These are phyloP conservation scores for Zymoseptoria ardabiliae DNA, from an alignment of 2,329 filamentous ascomycete species.

Conservation along the genomic window DNA sequence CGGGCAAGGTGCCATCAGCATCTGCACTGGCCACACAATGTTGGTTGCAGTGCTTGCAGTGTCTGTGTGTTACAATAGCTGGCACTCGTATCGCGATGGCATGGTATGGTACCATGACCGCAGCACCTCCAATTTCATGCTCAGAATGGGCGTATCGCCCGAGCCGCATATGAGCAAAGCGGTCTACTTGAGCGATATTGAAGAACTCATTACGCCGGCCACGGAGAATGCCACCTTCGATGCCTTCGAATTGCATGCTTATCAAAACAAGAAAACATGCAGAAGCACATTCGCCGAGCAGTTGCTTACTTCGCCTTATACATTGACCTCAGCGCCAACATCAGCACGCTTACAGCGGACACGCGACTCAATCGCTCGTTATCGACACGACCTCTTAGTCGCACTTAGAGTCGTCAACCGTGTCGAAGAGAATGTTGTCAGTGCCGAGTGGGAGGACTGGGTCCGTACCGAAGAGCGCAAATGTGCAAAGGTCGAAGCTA, in stretches of 20 bases:
- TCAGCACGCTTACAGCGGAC: constrained; percentile 60
- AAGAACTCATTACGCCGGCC: constrained; percentile 47
- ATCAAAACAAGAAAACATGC: constrained; percentile 19
- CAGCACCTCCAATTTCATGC: constrained; percentile 73
- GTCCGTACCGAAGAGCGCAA: constrained; percentile 68
- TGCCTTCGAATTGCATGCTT: background rate
- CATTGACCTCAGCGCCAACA: constrained; percentile 1
- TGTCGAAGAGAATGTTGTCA: constrained; percentile 77
- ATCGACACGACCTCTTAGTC: constrained; percentile 84
- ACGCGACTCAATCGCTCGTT: constrained; percentile 73
- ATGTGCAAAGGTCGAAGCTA: constrained; percentile 57
- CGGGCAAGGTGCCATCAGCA: constrained; percentile 21
- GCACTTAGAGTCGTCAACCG: constrained; percentile 84
- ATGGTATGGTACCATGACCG: constrained; percentile 81
- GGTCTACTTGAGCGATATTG: constrained; percentile 75
- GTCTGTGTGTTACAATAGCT: constrained; percentile 65
- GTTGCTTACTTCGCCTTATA: constrained; percentile 12
- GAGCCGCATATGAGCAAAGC: constrained; percentile 76
- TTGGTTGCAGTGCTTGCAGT: constrained; percentile 61
- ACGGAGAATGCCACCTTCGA: constrained; percentile 17
- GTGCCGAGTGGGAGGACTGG: constrained; percentile 92
- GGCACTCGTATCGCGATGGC: constrained; percentile 66
- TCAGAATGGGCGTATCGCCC: constrained; percentile 68
- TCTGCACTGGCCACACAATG: constrained; percentile 57
- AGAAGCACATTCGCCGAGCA: constrained; percentile 28